Percentiles rank a stretch among this genome's conserved stretches.
phyloP scores from a whole-genome alignment of 768 basidiomycete genomes.

The Coprinellus aureogranulatus region DNA sequence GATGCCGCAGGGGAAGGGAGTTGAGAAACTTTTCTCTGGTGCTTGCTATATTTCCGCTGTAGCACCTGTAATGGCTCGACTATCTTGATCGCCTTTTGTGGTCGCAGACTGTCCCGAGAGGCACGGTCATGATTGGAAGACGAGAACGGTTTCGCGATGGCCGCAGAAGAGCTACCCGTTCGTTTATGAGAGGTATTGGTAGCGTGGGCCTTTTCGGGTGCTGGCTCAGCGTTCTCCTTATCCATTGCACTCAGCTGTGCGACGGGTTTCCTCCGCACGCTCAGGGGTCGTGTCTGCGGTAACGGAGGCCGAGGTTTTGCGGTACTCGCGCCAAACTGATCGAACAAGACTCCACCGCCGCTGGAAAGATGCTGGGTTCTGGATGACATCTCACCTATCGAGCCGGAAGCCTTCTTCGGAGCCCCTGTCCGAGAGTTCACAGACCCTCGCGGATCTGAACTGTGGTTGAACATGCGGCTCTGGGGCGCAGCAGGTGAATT shows the following conservation, averaged over 20 bases:
- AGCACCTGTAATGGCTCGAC: slow-evolving; percentile 31
- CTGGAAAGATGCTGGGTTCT: background rate
- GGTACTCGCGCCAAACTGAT: background rate
- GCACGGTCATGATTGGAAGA: background rate
- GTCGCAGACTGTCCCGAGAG: slow-evolving; percentile 15
- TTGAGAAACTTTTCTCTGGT: slow-evolving; percentile 13
- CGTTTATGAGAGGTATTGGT: background rate
- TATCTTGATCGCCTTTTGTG: slow-evolving; percentile 19
- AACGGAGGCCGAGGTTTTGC: background rate
- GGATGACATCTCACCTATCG: background rate
- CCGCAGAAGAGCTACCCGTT: background rate
- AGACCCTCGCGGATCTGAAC: too few relatives aligned
- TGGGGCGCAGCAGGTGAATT: background rate
- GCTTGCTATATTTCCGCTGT: slow-evolving; percentile 29
- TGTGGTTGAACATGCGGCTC: background rate
- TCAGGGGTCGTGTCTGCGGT: slow-evolving; percentile 36
- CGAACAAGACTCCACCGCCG: background rate
- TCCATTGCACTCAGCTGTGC: slow-evolving; percentile 27
- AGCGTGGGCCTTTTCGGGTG: background rate
- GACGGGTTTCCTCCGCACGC: slow-evolving; percentile 36
- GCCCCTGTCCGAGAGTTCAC: too few relatives aligned
- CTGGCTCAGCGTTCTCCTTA: slow-evolving; percentile 55
- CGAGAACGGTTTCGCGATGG: background rate
- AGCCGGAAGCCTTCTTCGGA: too few relatives aligned
- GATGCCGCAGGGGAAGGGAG: slow-evolving; percentile 43